Evolutionary conservation across 2,329 filamentous ascomycete genomes (phyloP).

Genomic region (Ceratocystis huliohia): DNA sequence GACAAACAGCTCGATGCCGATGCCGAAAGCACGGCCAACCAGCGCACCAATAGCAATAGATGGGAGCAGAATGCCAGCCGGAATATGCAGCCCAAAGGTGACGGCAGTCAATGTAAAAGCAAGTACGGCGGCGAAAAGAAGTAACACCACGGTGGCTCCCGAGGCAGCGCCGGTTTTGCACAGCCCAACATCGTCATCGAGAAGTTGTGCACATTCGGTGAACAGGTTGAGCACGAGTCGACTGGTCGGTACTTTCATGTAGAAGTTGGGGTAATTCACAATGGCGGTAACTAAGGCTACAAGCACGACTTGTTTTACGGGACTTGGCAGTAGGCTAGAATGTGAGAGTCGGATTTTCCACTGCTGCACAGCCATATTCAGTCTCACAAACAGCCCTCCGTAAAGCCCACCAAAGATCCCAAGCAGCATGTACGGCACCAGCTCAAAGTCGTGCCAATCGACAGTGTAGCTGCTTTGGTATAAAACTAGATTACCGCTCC

Average conservation of each 20-base stretch:
- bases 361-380: conserved; percentile 74
- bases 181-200: conserved; percentile 77
- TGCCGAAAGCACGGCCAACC: conserved; percentile 76
- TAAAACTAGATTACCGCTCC: conserved; percentile 86
- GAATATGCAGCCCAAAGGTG: conserved; percentile 89
- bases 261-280: conserved; percentile 90
- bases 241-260: conserved; percentile 85
- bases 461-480: conserved; percentile 91
- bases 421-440: conserved; percentile 74
- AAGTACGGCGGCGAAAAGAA: conserved; percentile 68
- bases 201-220: conserved; percentile 69
- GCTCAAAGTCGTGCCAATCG: conserved; percentile 88
- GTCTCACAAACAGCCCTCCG: conserved; percentile 84
- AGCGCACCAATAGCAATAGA: conserved; percentile 93
- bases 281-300: conserved; percentile 72
- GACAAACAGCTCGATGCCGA: conserved; percentile 81
- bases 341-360: conserved; percentile 52
- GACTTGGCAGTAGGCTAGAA: conserved; percentile 51
- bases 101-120: conserved; percentile 76
- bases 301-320: conserved; percentile 66
- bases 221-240: conserved; percentile 89
- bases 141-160: conserved; percentile 66
- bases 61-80: conserved; percentile 87
- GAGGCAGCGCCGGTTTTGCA: conserved; percentile 50
- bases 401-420: conserved; percentile 88